A percentile compares a stretch with the other conserved stretches of the same genome.
Evolutionary conservation across 805 yeast species (phyloP).

Genomic region (Starmera caribaea): DNA sequence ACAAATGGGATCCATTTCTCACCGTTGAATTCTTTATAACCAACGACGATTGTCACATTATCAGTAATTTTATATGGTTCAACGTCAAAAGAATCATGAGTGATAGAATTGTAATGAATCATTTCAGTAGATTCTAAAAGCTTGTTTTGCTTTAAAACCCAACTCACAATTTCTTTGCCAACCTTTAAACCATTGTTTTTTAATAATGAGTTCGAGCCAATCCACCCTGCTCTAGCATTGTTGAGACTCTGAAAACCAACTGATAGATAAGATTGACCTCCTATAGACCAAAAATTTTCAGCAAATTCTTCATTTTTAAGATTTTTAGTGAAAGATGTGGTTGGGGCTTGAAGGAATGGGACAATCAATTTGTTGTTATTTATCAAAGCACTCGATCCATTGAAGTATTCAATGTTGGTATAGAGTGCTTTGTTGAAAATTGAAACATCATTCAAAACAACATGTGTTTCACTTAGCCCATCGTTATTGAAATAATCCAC

Average conservation of each 20-base stretch:
- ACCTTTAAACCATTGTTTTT: slow-evolving; percentile 27
- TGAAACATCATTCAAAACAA: slow-evolving; percentile 13
- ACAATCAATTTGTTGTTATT: slow-evolving; percentile 59
- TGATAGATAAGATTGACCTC: slow-evolving; percentile 66
- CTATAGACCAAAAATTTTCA: slow-evolving; percentile 64
- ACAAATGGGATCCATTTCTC: slow-evolving; percentile 61
- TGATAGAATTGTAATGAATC: slow-evolving; percentile 40
- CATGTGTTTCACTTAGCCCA: slow-evolving; percentile 12
- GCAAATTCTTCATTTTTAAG: slow-evolving; percentile 33
- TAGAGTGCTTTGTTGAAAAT: slow-evolving; percentile 14
- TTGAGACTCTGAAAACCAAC: slow-evolving; percentile 73
- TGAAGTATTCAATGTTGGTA: slow-evolving; percentile 14
- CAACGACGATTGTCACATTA: slow-evolving; percentile 44
- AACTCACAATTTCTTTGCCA: slow-evolving; percentile 38
- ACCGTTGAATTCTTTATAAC: slow-evolving; percentile 39
- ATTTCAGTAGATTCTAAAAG: slow-evolving; percentile 48
- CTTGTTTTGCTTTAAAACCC: slow-evolving; percentile 69
- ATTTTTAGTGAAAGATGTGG: slow-evolving; percentile 50
- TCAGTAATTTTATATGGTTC: slow-evolving; percentile 68
- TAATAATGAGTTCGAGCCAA: slow-evolving; percentile 59
- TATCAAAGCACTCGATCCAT: slow-evolving; percentile 61
- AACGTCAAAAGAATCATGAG: slow-evolving; percentile 29
- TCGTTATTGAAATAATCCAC: slow-evolving; percentile 52
- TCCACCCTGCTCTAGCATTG: slow-evolving; percentile 74
- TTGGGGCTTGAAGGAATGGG: slow-evolving; percentile 61